These are phyloP conservation scores for Picea mariana DNA, from an alignment of 83 land plant species.

Conservation along the genomic window DNA sequence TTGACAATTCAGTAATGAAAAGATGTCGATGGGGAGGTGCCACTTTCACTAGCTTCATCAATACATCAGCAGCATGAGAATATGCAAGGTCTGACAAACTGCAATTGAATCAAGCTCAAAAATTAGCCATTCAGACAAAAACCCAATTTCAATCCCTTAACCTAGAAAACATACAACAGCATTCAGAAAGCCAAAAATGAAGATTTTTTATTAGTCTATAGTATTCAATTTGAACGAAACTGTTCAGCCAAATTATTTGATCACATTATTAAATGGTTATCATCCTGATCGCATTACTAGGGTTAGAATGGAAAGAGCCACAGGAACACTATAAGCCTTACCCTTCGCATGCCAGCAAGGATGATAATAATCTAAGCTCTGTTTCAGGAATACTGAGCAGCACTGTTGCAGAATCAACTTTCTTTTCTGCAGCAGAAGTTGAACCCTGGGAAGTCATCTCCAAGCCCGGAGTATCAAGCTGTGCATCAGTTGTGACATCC, in stretches of 20 bases:
- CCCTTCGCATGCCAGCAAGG: constrained; percentile 95
- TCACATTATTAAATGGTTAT: background rate
- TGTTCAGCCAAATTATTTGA: no score
- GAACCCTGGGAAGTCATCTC: constrained; percentile 33
- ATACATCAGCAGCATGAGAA: constrained; percentile 76
- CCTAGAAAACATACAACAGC: constrained; percentile 6
- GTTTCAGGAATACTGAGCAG: constrained; percentile 59
- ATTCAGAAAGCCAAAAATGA: background rate
- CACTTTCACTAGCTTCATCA: constrained; percentile 80
- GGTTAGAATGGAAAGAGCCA: no score
- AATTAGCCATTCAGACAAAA: background rate
- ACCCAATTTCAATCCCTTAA: background rate
- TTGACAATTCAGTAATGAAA: constrained; percentile 79
- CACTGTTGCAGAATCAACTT: constrained; percentile 40
- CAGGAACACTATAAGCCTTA: constrained; percentile 26
- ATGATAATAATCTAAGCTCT: constrained; percentile 87
- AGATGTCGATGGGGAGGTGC: constrained; percentile 79
- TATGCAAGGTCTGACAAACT: constrained; percentile 94
- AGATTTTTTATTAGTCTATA: no score
- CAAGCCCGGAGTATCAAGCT: constrained; percentile 27
- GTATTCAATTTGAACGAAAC: no score
- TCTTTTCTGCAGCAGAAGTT: constrained; percentile 33
- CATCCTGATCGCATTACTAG: background rate
- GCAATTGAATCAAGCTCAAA: constrained; percentile 14
- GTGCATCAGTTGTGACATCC: constrained; percentile 28